These are phyloP conservation scores for Pichia sp. DNA, from an alignment of 1,139 yeast species.

Conservation along the genomic window DNA sequence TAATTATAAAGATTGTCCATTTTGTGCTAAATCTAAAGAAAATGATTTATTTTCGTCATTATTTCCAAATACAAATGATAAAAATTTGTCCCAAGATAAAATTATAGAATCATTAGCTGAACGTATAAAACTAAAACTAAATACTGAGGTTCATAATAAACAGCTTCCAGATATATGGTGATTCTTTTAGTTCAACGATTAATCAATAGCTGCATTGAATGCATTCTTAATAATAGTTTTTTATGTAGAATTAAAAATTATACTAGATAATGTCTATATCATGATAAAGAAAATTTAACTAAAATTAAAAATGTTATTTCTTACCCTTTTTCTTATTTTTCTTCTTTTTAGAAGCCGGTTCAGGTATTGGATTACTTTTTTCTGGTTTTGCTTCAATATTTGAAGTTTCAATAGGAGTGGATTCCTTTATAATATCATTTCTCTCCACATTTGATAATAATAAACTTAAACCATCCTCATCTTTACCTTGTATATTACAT, in stretches of 20 bases:
- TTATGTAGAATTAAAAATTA: not conserved
- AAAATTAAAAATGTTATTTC: conserved; percentile 17
- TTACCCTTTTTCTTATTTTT: conserved; percentile 26
- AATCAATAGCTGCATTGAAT: too few relatives aligned
- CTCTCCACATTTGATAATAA: conserved; percentile 15
- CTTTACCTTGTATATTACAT: conserved; percentile 26
- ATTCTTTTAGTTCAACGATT: too few relatives aligned
- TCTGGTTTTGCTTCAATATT: not conserved
- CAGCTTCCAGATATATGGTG: conserved; percentile 15
- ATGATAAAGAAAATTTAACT: too few relatives aligned
- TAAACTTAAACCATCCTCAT: conserved; percentile 19
- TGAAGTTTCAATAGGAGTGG: not conserved
- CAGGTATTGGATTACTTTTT: not conserved
- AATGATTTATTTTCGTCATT: not conserved
- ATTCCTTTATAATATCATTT: conserved; percentile 10
- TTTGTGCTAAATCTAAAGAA: conserved; percentile 4
- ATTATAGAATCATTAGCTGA: conserved; percentile 13
- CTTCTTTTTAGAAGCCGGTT: conserved; percentile 5
- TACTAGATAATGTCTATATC: not conserved
- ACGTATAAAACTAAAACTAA: conserved; percentile 7
- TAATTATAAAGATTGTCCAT: conserved; percentile 10
- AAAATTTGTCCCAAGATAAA: conserved; percentile 2
- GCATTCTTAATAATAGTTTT: too few relatives aligned
- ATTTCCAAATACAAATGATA: not conserved
- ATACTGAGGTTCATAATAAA: conserved; percentile 3